These are phyloP conservation scores for Thermothelomyces thermophilus DNA, from an alignment of 2,329 filamentous ascomycete genomes.

Conservation along the genomic window DNA sequence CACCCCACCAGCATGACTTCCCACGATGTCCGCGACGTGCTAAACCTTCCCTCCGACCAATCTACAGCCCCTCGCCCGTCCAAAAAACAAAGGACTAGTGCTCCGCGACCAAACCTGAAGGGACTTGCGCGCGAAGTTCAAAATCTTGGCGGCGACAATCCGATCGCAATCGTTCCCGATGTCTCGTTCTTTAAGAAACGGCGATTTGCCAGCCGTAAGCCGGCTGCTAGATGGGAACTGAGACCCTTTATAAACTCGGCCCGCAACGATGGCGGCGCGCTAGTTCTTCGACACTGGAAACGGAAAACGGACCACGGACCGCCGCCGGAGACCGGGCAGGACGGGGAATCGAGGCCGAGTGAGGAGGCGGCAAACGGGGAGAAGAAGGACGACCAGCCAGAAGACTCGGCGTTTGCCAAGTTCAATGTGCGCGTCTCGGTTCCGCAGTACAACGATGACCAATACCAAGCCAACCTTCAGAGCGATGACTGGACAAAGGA, in stretches of 20 bases:
- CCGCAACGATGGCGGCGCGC: slow-evolving; percentile 53
- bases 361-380: slow-evolving; percentile 27
- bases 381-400: slow-evolving; percentile 29
- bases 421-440: slow-evolving; percentile 78
- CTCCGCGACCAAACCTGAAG: slow-evolving; percentile 54
- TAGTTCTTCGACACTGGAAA: slow-evolving; percentile 76
- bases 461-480: slow-evolving; percentile 71
- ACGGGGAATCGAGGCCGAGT: slow-evolving; percentile 30
- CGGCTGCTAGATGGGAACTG: slow-evolving; percentile 58
- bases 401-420: slow-evolving; percentile 69
- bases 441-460: slow-evolving; percentile 77
- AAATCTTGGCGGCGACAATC: slow-evolving; percentile 58
- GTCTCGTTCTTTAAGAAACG: slow-evolving; percentile 54
- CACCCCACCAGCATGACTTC: slow-evolving; percentile 52
- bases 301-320: slow-evolving; percentile 47
- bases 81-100: slow-evolving; percentile 68
- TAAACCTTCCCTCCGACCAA: slow-evolving; percentile 65
- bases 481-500: slow-evolving; percentile 79
- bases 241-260: slow-evolving; percentile 71
- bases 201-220: slow-evolving; percentile 48
- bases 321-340: slow-evolving; percentile 31
- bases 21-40: slow-evolving; percentile 79
- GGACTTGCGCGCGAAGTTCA: slow-evolving; percentile 61
- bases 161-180: slow-evolving; percentile 60
- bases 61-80: slow-evolving; percentile 46